phyloP scores from a whole-genome alignment of 1,284 basidiomycete genomes.

The Melampsora larici-populina region DNA sequence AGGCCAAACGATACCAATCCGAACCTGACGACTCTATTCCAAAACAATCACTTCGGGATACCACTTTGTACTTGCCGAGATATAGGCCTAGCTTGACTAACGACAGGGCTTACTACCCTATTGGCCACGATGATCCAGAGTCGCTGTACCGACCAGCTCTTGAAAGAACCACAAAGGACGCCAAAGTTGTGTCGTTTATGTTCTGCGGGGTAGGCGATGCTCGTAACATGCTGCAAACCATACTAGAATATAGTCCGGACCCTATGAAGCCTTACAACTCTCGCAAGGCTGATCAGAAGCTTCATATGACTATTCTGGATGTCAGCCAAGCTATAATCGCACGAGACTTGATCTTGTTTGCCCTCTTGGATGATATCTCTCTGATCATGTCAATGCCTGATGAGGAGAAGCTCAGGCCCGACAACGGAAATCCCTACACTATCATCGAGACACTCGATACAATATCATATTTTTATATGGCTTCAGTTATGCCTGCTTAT shows the following conservation, averaged over 20 bases:
- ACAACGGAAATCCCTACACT: not conserved
- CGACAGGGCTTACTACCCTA: not conserved
- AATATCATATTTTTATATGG: too few relatives aligned
- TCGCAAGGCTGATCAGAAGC: not conserved
- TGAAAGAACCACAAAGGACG: not conserved
- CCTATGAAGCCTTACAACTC: too few relatives aligned
- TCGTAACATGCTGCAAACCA: not conserved
- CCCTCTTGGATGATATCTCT: not conserved
- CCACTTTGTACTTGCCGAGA: not conserved
- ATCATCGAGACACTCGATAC: not conserved
- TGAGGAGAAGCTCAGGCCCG: not conserved
- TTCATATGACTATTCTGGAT: not conserved
- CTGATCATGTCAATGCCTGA: not conserved
- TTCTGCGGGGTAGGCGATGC: too few relatives aligned
- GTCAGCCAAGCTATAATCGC: not conserved
- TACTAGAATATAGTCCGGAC: not conserved
- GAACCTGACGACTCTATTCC: not conserved
- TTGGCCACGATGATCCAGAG: not conserved
- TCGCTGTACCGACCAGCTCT: not conserved
- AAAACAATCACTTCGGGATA: not conserved
- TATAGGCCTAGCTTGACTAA: not conserved
- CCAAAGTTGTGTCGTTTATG: not conserved
- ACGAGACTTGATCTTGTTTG: not conserved
- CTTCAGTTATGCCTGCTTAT: not conserved
- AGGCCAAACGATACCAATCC: not conserved